Base-by-base conservation (phyloP, 2,329 filamentous ascomycete species). In the Scolecobasidium constrictum region DNA sequence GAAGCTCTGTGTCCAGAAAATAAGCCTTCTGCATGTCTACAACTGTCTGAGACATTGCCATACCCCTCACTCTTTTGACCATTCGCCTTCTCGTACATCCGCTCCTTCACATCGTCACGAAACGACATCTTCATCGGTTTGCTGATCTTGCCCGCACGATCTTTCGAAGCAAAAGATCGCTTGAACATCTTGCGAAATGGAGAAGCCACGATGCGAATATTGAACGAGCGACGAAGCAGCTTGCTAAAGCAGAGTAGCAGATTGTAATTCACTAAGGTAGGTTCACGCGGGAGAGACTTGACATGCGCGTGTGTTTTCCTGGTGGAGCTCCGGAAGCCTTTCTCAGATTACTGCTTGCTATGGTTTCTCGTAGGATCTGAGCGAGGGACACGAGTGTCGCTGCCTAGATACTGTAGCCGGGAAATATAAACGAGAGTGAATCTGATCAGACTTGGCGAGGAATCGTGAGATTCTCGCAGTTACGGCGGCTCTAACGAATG, bases 111-210 rank as follows among this genome's bases (percentile, higher is more conserved):
- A 57, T 79, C 74, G 68, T 90, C 84, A 72, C 83, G 78, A 62
- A 76, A 75, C 53, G 72, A 75, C 73, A 82, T 92, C 72, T 81
- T 86, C 57, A 65, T 59, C 63, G 83, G 73, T 73, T 86, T 88
- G 63, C 78, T 74, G 66, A 83, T 74, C 78, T 94, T 95, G 70
- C 86, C 83, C 64, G 88, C 83, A 59, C 87, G 84, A 65, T 90
- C 82, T 64, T 81, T 82, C 54, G 82, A 81, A 63, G 80, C 74
- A 69, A 92, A 88, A 59, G 87, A 88, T 63, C 86, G 86, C 71
- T 87, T 93, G 74, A 94, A 94, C 86, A 94, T 94, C 65, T 61
- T 71, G n/a, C n/a, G n/a, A 69, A 59, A 57, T 52, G 55, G 58
- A 63, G 63, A 60, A 61, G 53, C 58, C 55, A 54, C 54, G 61